Evolutionary conservation across 2,329 filamentous ascomycete genomes (phyloP), one percentile per base, ranked within the genome.

Genomic region (Colletotrichum lentis): DNA sequence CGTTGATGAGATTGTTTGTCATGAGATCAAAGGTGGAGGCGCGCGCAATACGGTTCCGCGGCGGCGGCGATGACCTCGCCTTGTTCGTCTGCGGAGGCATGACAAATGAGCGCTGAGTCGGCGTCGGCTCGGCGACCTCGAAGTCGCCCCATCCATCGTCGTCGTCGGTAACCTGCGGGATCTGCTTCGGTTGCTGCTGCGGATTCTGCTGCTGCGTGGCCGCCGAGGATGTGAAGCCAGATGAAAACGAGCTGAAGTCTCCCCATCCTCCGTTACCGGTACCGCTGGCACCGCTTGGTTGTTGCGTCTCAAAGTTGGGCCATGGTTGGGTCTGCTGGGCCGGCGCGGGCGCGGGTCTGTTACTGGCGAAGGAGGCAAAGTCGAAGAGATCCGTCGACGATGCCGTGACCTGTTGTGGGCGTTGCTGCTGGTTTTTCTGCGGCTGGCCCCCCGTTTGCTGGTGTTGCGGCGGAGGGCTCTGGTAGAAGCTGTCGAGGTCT

Each of bases 131-230:
- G 18, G 86, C 87, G 52, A 84, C 82, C 76, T 91, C 88, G 73
- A 91, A 91, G 63, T 91, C 89, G 0, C 89, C 89, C 85, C 89
- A 91, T 35, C 83, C 86, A 73, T 90, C 88, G 62, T 90, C 88
- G 8, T 88, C 85, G 3, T 85, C 86, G 6, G 80, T 78, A 22
- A 41, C n/a, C n/a, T 57, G 52, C 16, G 54, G 52, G 18, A 35
- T 16, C 41, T 56, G 56, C 50, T 56, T 65, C 14, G 56, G 50
- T 43, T 24, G 69, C 73, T 43, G 74, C 57, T 71, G 54, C 74
- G 74, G 31, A 7, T 35, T 35, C 31, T 24, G 69, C 73, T 43
- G 74, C 57, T 71, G 54, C 73, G 74, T 44, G 3, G 39, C 27
- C 35, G 39, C 57, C 66, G 16, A 73, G 41, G 52, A 70, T 50